A percentile compares a stretch with the other conserved stretches of the same genome.
phyloP scores from a whole-genome alignment of 257 asterid genomes.

The Catharanthus roseus region DNA sequence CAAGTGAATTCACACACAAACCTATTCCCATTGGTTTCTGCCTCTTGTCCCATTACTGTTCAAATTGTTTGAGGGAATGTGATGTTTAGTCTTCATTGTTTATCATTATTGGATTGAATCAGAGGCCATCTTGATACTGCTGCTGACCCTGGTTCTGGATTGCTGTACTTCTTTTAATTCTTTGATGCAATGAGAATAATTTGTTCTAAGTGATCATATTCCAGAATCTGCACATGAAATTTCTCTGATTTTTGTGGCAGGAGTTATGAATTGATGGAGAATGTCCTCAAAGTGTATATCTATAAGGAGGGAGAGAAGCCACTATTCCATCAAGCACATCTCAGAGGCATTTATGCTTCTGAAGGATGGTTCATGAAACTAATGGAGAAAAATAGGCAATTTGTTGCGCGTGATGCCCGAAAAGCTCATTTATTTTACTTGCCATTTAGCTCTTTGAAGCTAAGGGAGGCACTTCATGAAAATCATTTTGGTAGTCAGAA shows the following conservation, averaged over 20 bases:
- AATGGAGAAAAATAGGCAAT: constrained; percentile 46
- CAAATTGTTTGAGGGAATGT: no score
- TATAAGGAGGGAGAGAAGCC: constrained; percentile 61
- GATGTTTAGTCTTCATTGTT: no score
- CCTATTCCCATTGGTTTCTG: background rate
- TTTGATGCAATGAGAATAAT: background rate
- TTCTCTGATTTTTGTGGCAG: constrained; percentile 31
- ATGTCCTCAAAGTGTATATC: constrained; percentile 42
- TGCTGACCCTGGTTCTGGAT: background rate
- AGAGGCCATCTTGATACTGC: background rate
- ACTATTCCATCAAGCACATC: constrained; percentile 44
- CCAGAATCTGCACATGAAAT: background rate
- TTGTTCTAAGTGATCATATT: background rate
- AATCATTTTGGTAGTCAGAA: constrained; percentile 22
- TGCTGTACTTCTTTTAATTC: no score
- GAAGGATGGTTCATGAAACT: constrained; percentile 76
- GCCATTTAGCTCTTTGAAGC: constrained; percentile 48
- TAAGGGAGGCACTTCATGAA: constrained; percentile 25
- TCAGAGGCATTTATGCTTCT: constrained; percentile 56
- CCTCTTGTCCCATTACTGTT: no score
- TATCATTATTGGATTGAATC: background rate
- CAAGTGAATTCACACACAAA: background rate
- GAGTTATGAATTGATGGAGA: constrained; percentile 62
- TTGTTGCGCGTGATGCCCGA: constrained; percentile 39
- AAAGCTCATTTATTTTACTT: constrained; percentile 56